These are phyloP conservation scores for Hypoxylon sp. DNA, from an alignment of 2,329 filamentous ascomycete species.

Conservation along the genomic window DNA sequence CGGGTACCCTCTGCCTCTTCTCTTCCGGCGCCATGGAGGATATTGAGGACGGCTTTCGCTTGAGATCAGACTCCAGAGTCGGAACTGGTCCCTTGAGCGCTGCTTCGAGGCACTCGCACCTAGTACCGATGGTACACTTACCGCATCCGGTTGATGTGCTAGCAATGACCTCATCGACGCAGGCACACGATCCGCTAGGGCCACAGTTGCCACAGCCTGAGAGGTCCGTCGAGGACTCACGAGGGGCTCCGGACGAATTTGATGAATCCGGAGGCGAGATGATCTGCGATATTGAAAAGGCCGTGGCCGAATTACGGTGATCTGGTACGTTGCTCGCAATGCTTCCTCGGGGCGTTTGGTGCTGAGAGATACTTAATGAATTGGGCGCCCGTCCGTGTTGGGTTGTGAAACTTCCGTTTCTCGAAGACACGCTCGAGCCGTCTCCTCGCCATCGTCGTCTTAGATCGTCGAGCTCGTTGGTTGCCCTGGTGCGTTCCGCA, in stretches of 20 bases:
- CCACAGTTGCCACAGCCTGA: constrained; percentile 69
- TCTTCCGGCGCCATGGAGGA: constrained; percentile 59
- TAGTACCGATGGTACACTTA: constrained; percentile 71
- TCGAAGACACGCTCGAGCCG: constrained; percentile 44
- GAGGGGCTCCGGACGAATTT: constrained; percentile 48
- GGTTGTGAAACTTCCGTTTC: constrained; percentile 47
- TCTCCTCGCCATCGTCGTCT: constrained; percentile 46
- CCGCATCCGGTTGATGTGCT: constrained; percentile 70
- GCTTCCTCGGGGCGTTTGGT: constrained; percentile 48
- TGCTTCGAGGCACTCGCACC: constrained; percentile 72
- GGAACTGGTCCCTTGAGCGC: constrained; percentile 54
- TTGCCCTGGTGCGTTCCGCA: constrained; percentile 57
- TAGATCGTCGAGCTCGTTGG: constrained; percentile 49
- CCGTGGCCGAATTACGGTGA: constrained; percentile 53
- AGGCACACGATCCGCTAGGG: constrained; percentile 66
- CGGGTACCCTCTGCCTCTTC: constrained; percentile 66
- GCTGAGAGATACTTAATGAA: constrained; percentile 44
- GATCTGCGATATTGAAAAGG: constrained; percentile 69
- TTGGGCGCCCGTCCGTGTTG: constrained; percentile 42
- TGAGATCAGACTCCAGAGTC: constrained; percentile 57
- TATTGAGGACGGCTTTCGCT: constrained; percentile 63
- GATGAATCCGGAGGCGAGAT: constrained; percentile 64
- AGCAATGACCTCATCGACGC: constrained; percentile 69
- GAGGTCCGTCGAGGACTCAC: constrained; percentile 52
- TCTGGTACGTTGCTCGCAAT: constrained; percentile 44